Evolutionary conservation across 2,329 filamentous ascomycete genomes (phyloP), one percentile per base, ranked within the genome.

Genomic region (Bipolaris victoriae): DNA sequence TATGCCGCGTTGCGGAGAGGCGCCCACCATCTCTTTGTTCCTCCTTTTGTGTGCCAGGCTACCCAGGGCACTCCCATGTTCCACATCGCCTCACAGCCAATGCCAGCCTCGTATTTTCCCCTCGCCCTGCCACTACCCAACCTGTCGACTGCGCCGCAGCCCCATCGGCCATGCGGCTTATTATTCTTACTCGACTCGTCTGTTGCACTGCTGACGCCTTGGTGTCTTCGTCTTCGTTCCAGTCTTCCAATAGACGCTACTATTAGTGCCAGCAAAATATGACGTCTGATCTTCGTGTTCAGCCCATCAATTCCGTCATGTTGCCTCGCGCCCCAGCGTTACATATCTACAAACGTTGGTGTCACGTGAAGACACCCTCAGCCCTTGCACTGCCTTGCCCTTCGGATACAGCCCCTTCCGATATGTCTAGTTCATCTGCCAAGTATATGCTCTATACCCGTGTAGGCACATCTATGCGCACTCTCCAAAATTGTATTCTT

Each of bases 141-240:
- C 29, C 29, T 11, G 29, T 57, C 57, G 50, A 61, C 61, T 46
- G 55, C 35, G 60, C 62, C 52, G 55, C 57, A 57, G 10, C 24
- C 43, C 16, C 5, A 13, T 26, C 46, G 29, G 10, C 37, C 36
- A 31, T 41, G 13, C 36, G n/a, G 57, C 56, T 55, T 57, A 54
- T 29, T 29, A 10, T 31, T 29, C 52, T 37, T 48, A 16, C 31
- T 41, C 22, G 51, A 51, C 57, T 43, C 31, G 20, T 39, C 16
- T 7, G 31, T 46, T 48, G 37, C 48, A 55, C 26, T 43, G 54
- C 55, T 36, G 54, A 35, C 22, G 10, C 26, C 20, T 20, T 44
- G 29, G 35, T 39, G 46, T 26, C 26, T 47, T 20, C 26, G 26
- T 10, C 26, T 10, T 10, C 26, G 26, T 10, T 29, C 26, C 26